A percentile compares a stretch with the other conserved stretches of the same genome.
Conservation (phyloP, 1,284 basidiomycete genomes). For the Wallemia hederae region DNA sequence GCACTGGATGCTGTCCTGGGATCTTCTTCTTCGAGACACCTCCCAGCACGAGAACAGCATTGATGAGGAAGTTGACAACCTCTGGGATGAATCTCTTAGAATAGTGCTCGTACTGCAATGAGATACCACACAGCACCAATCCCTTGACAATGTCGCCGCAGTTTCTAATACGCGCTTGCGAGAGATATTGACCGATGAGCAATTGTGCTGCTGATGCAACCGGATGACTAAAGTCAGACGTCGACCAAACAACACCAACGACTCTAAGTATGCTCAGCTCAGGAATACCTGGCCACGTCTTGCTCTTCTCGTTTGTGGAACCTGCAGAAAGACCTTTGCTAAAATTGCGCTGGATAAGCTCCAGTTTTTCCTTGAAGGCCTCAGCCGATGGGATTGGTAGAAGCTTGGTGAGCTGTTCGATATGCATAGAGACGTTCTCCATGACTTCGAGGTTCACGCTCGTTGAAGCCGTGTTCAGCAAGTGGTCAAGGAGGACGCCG, state of each 20-base stretch:
- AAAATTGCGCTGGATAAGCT: slow-evolving; percentile 82
- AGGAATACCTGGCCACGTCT: slow-evolving; percentile 61
- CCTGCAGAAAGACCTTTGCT: slow-evolving; percentile 53
- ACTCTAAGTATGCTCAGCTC: slow-evolving; percentile 59
- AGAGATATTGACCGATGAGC: slow-evolving; percentile 73
- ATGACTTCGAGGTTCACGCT: slow-evolving; percentile 28
- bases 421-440: slow-evolving; percentile 44
- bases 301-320: slow-evolving; percentile 29
- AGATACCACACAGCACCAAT: slow-evolving; percentile 37
- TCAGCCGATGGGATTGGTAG: slow-evolving; percentile 56
- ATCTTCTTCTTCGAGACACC: slow-evolving; percentile 27
- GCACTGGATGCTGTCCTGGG: slow-evolving; percentile 37
- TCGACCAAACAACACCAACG: slow-evolving; percentile 62
- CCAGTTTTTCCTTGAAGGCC: slow-evolving; percentile 53
- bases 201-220: slow-evolving; percentile 63
- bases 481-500: slow-evolving; percentile 67
- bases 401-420: slow-evolving; percentile 44
- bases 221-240: slow-evolving; percentile 73
- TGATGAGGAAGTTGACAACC: slow-evolving; percentile 50
- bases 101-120: slow-evolving; percentile 42
- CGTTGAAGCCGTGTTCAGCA: slow-evolving; percentile 45
- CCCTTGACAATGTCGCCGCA: slow-evolving; percentile 51
- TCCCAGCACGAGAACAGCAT: slow-evolving; percentile 37
- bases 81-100: slow-evolving; percentile 78
- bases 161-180: slow-evolving; percentile 46